Evolutionary conservation across 345 rosid species (phyloP), one percentile per base, ranked within the genome.

Genomic region (Rhodamnia rubescens): DNA sequence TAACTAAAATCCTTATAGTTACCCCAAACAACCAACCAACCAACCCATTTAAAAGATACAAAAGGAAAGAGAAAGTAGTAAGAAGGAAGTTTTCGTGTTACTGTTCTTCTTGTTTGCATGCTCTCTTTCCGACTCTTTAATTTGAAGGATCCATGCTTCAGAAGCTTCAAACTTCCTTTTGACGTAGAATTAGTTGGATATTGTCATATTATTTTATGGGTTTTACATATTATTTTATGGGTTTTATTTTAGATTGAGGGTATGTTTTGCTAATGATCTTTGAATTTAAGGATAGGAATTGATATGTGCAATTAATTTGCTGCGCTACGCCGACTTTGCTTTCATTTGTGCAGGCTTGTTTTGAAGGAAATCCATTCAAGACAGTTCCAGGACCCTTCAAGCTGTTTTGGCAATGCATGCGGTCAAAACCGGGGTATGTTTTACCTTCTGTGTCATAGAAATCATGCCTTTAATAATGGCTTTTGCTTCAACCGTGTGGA

Each of bases 281-380:
- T 18, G 47, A 4, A 69, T 32, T 36, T 36, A 36, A 36, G 47
- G 18, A 9, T 69, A 18, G 47, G 47, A 36, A 21, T 12, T 69
- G 78, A 69, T 69, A 18, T 36, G 26, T 4, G 7, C 24, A 69
- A 69, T 69, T 69, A 18, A 69, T 69, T 69, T 18, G 47, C 47
- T 36, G 47, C 47, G 36, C 80, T 69, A 20, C 36, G 80, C 80
- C 24, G 0, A 36, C 47, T 36, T 20, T 18, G 47, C 75, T 55
- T 54, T 44, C 21, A 10, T 51, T 40, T 82, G 6, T 90, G 86
- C 91, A 96, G 98, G 99, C 99, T 80, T 91, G 94, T 90, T 96
- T 97, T 64, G 99, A 97, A 89, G 99, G 99, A 59, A 97, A 96
- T 90, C 99, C 99, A 50, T 96, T 97, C 85, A 95, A 95, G 96